Evolutionary conservation across 257 asterid species (phyloP).

Genomic region (Salvia hispanica): DNA sequence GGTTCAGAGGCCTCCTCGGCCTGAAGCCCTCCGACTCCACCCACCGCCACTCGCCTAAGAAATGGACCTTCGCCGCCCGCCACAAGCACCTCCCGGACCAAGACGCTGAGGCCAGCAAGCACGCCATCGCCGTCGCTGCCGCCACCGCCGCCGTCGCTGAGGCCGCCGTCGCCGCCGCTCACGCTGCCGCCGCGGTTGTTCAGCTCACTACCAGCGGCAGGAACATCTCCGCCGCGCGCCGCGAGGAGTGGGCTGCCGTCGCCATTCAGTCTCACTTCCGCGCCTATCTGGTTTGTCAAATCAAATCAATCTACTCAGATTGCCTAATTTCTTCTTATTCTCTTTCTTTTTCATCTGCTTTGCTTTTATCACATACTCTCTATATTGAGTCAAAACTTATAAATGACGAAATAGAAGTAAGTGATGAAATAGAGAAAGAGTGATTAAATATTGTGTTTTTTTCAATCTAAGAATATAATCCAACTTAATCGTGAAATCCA

Average conservation of each 20-base stretch:
- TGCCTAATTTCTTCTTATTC: conserved; percentile 9
- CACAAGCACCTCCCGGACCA: conserved; percentile 23
- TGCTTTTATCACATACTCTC: too few species aligned
- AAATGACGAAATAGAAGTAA: too few species aligned
- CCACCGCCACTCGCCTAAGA: conserved; percentile 45
- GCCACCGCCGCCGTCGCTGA: conserved; percentile 85
- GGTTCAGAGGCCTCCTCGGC: conserved; percentile 83
- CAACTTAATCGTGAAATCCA: too few species aligned
- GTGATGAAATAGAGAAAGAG: too few species aligned
- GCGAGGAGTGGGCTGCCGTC: conserved; percentile 53
- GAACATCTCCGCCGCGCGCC: conserved; percentile 33
- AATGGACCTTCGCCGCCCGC: conserved; percentile 60
- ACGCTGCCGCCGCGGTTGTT: conserved; percentile 77
- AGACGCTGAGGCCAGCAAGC: conserved; percentile 48
- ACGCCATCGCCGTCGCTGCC: conserved; percentile 76
- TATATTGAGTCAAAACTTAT: too few species aligned
- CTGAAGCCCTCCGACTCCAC: conserved; percentile 46
- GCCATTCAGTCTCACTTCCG: conserved; percentile 46
- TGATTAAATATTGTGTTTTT: too few species aligned
- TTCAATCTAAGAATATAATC: too few species aligned
- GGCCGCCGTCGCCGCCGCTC: conserved; percentile 85
- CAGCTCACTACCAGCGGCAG: conserved; percentile 61
- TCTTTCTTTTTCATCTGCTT: too few species aligned
- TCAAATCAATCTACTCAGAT: background rate
- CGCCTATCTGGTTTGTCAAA: conserved; percentile 51